A percentile compares a stretch with the other conserved stretches of the same genome.
Evolutionary conservation across 2,329 filamentous ascomycete genomes (phyloP).

Genomic region (Fusarium begoniae): DNA sequence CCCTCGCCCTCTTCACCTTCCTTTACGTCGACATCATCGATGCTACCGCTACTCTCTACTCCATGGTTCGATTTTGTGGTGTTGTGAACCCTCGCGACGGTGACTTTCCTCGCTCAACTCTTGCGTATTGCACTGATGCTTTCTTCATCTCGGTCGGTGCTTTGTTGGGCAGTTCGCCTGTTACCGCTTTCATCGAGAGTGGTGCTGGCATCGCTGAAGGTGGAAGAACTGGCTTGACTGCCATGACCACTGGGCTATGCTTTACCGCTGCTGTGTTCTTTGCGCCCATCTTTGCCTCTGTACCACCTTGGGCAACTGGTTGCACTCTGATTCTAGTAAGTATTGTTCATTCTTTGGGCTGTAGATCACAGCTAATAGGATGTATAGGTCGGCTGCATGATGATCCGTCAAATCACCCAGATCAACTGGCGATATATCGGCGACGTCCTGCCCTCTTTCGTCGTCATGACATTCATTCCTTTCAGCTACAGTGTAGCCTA

Average conservation of each 20-base stretch:
- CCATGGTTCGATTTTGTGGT: slow-evolving; percentile 81
- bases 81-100: slow-evolving; percentile 71
- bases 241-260: slow-evolving; percentile 73
- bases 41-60: slow-evolving; percentile 79
- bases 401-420: slow-evolving; percentile 78
- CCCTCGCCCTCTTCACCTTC: slow-evolving; percentile 78
- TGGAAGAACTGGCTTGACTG: slow-evolving; percentile 76
- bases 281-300: slow-evolving; percentile 78
- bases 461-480: slow-evolving; percentile 79
- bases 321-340: slow-evolving; percentile 74
- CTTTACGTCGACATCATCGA: slow-evolving; percentile 84
- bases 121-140: slow-evolving; percentile 80
- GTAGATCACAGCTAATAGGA: background rate
- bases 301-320: slow-evolving; percentile 81
- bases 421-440: slow-evolving; percentile 83
- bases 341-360: background rate
- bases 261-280: slow-evolving; percentile 80
- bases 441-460: slow-evolving; percentile 78
- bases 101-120: slow-evolving; percentile 87
- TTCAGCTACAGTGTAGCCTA: slow-evolving; percentile 84
- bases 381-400: slow-evolving; percentile 74
- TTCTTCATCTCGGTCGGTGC: slow-evolving; percentile 76
- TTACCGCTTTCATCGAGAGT: slow-evolving; percentile 80
- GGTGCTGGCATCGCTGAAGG: slow-evolving; percentile 81
- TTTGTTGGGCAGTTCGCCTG: slow-evolving; percentile 74